A percentile compares a stretch with the other conserved stretches of the same genome.
These are phyloP conservation scores for Globisporangium emineosum DNA, from an alignment of 352 stramenopile genomes.

Conservation along the genomic window DNA sequence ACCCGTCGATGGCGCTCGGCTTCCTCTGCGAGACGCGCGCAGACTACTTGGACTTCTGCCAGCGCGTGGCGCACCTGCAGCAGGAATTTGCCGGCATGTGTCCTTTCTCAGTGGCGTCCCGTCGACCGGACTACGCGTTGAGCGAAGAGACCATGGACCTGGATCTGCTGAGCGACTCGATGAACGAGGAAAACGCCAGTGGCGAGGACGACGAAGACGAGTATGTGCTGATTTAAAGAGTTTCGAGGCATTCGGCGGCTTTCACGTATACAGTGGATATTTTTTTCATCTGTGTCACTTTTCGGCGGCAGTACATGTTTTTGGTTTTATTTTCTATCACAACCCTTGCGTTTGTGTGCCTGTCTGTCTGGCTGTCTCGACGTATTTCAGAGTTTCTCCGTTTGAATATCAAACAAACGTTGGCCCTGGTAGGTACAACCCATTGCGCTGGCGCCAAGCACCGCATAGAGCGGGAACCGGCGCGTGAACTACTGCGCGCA, in stretches of 20 bases:
- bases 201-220: conserved; percentile 15
- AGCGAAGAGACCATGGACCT: conserved; percentile 15
- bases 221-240: conserved; percentile 17
- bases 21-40: conserved; percentile 87
- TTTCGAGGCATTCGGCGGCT: neutral
- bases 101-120: conserved; percentile 10
- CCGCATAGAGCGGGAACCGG: too few species aligned
- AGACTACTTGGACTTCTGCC: conserved; percentile 73
- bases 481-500: too few species aligned
- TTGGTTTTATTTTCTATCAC: neutral
- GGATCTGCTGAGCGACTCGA: conserved; percentile 13
- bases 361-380: too few species aligned
- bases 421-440: too few species aligned
- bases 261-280: conserved; percentile 7
- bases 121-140: conserved; percentile 14
- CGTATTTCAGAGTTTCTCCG: too few species aligned
- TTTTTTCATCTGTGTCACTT: neutral
- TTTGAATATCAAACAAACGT: too few species aligned
- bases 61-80: conserved; percentile 15
- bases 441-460: too few species aligned
- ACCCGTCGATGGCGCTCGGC: conserved; percentile 92
- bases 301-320: neutral
- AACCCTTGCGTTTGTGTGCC: neutral
- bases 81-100: conserved; percentile 7
- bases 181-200: conserved; percentile 19